A percentile compares a stretch with the other conserved stretches of the same genome.
Evolutionary conservation across 805 yeast species (phyloP).

Genomic region (Nakazawaea molendinolei): DNA sequence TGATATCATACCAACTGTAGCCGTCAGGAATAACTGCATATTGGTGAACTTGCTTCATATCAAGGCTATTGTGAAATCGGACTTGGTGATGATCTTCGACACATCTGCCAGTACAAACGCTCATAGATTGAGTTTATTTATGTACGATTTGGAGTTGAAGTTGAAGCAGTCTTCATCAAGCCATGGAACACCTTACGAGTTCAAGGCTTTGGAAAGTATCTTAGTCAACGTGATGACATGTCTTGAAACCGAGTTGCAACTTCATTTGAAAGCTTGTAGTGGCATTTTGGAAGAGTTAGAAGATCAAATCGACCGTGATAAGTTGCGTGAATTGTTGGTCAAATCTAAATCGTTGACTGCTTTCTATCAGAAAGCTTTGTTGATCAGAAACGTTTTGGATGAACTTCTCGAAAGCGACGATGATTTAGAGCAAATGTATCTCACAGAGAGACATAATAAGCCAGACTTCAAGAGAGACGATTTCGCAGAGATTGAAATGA

Average conservation of each 20-base stretch:
- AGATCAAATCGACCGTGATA: slow-evolving; percentile 69
- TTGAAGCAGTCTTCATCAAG: slow-evolving; percentile 31
- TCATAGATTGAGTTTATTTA: slow-evolving; percentile 62
- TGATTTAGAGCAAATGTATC: slow-evolving; percentile 72
- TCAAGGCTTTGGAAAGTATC: slow-evolving; percentile 76
- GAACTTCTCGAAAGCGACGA: slow-evolving; percentile 84
- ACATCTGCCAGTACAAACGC: slow-evolving; percentile 60
- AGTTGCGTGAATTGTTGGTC: slow-evolving; percentile 64
- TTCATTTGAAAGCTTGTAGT: slow-evolving; percentile 53
- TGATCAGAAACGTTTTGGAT: slow-evolving; percentile 77
- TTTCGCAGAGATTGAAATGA: slow-evolving; percentile 76
- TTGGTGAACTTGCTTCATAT: slow-evolving; percentile 80
- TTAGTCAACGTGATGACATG: slow-evolving; percentile 74
- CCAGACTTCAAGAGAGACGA: slow-evolving; percentile 20
- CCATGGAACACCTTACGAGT: slow-evolving; percentile 49
- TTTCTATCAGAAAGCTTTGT: slow-evolving; percentile 66
- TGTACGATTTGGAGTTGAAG: slow-evolving; percentile 79
- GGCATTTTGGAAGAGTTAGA: slow-evolving; percentile 64
- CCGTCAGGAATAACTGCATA: slow-evolving; percentile 72
- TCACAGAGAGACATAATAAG: slow-evolving; percentile 36
- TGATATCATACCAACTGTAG: slow-evolving; percentile 85
- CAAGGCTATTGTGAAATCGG: slow-evolving; percentile 79
- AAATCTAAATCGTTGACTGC: slow-evolving; percentile 64
- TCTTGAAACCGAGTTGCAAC: slow-evolving; percentile 67
- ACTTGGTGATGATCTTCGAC: slow-evolving; percentile 80